Evolutionary conservation across 2,329 filamentous ascomycete species (phyloP).

Genomic region (Pseudocercospora ulei): DNA sequence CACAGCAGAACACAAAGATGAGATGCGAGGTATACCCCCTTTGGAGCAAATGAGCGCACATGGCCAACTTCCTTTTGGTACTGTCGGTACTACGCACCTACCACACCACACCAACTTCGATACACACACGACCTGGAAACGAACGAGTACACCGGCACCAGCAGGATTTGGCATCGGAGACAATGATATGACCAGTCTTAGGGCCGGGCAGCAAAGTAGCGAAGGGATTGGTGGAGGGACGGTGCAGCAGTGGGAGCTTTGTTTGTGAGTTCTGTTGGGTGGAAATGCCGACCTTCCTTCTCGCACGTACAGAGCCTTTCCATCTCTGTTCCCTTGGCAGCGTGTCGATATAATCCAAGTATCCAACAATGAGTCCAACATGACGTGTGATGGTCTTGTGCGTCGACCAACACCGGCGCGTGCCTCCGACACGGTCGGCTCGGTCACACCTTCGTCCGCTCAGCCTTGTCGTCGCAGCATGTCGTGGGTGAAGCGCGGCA

Average conservation of each 20-base stretch:
- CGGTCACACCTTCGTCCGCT: too few relatives aligned
- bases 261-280: slow-evolving; percentile 10
- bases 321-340: slow-evolving; percentile 1
- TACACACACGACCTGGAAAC: not conserved
- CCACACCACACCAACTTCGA: not conserved
- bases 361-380: too few relatives aligned
- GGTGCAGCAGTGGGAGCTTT: slow-evolving; percentile 8
- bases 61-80: slow-evolving; percentile 1
- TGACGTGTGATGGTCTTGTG: too few relatives aligned
- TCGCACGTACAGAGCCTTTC: slow-evolving; percentile 10
- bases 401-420: too few relatives aligned
- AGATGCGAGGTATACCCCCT: slow-evolving; percentile 3
- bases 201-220: slow-evolving; percentile 10
- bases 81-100: not conserved
- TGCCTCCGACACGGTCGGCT: too few relatives aligned
- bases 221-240: slow-evolving; percentile 10
- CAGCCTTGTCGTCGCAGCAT: too few relatives aligned
- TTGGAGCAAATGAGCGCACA: not conserved
- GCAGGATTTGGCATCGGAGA: slow-evolving; percentile 11
- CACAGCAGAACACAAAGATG: slow-evolving; percentile 7
- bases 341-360: slow-evolving; percentile 9
- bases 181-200: slow-evolving; percentile 8
- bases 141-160: slow-evolving; percentile 1
- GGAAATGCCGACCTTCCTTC: slow-evolving; percentile 4
- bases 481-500: slow-evolving; percentile 13